These are phyloP conservation scores for Lactarius tabidus DNA, from an alignment of 768 basidiomycete species.

Conservation along the genomic window DNA sequence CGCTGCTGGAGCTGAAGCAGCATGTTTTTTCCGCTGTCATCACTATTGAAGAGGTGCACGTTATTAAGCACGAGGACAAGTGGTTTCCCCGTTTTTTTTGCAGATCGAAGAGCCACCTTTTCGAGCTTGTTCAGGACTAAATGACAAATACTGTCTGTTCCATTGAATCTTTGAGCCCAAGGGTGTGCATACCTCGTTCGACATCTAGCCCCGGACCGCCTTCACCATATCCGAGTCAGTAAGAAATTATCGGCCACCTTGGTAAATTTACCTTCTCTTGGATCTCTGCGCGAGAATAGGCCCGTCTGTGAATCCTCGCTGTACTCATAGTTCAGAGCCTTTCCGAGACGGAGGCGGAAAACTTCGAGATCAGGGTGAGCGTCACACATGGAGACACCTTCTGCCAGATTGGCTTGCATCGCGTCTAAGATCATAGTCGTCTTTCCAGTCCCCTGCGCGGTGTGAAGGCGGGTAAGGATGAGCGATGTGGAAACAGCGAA, in stretches of 20 bases:
- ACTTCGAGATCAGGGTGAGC: conserved; percentile 87
- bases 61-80: conserved; percentile 83
- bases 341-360: conserved; percentile 79
- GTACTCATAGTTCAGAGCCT: conserved; percentile 82
- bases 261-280: conserved; percentile 58
- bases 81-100: conserved; percentile 55
- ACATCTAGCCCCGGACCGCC: conserved; percentile 78
- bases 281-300: conserved; percentile 79
- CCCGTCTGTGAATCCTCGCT: conserved; percentile 79
- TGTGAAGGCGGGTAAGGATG: conserved; percentile 15
- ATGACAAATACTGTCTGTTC: not conserved
- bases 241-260: conserved; percentile 14
- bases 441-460: conserved; percentile 66
- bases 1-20: conserved; percentile 84
- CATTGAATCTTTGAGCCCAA: not conserved
- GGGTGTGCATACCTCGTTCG: conserved; percentile 54
- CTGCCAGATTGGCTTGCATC: conserved; percentile 69
- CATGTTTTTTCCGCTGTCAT: conserved; percentile 71
- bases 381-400: conserved; percentile 71
- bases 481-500: conserved; percentile 9
- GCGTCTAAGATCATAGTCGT: conserved; percentile 81
- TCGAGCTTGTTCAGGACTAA: conserved; percentile 76
- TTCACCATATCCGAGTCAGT: conserved; percentile 1
- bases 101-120: conserved; percentile 72
- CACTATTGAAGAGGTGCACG: conserved; percentile 67